These are phyloP conservation scores for Primulina huaijiensis DNA, from an alignment of 257 asterid genomes.

Conservation along the genomic window DNA sequence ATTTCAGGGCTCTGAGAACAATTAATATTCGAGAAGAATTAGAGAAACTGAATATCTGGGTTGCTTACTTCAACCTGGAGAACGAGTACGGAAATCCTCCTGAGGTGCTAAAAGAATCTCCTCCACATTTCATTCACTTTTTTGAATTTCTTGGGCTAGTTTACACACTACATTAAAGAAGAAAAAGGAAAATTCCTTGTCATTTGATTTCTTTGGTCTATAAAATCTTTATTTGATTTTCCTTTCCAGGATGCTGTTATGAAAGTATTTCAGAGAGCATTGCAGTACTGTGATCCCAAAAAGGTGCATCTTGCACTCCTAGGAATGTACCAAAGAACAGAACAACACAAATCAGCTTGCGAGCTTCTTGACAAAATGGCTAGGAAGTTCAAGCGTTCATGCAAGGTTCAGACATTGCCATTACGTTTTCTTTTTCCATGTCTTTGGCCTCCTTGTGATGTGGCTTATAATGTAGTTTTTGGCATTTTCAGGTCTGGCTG, in stretches of 20 bases:
- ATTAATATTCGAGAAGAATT: slow-evolving; percentile 83
- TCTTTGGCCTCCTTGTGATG: neutral
- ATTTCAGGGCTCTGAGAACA: slow-evolving; percentile 78
- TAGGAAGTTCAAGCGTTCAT: slow-evolving; percentile 76
- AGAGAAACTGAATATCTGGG: slow-evolving; percentile 91
- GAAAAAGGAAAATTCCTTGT: neutral
- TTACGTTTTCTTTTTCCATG: neutral
- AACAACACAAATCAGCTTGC: slow-evolving; percentile 59
- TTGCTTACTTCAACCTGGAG: slow-evolving; percentile 90
- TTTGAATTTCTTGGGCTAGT: slow-evolving; percentile 8
- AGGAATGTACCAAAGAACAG: slow-evolving; percentile 77
- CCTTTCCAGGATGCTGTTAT: slow-evolving; percentile 66
- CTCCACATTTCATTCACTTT: neutral
- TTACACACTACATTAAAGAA: neutral
- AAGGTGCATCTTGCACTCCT: slow-evolving; percentile 75
- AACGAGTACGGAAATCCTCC: slow-evolving; percentile 87
- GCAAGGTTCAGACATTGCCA: slow-evolving; percentile 54
- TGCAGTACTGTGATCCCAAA: slow-evolving; percentile 86
- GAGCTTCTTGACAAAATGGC: slow-evolving; percentile 79
- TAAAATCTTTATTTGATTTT: neutral
- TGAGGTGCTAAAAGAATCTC: slow-evolving; percentile 53
- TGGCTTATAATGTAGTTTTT: neutral
- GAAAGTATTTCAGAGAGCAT: slow-evolving; percentile 74
- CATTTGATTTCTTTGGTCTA: slow-evolving; percentile 1
- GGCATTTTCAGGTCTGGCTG: slow-evolving; percentile 69